phyloP scores from a whole-genome alignment of 225 moss, liverwort and hornwort species.

The Lunularia cruciata region DNA sequence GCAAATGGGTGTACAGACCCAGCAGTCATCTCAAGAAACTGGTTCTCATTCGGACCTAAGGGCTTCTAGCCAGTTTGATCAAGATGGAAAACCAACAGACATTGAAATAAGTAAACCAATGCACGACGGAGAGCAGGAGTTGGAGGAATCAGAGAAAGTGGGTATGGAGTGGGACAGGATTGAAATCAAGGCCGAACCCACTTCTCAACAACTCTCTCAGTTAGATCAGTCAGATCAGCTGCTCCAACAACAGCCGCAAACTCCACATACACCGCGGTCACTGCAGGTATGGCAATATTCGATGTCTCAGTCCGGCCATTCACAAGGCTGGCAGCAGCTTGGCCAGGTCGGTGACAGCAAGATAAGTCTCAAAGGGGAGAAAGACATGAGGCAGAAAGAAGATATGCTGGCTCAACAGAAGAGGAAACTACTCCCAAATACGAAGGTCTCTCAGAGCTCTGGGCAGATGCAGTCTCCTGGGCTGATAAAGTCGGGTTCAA shows the following conservation, averaged over 20 bases:
- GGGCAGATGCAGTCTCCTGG: conserved; percentile 33
- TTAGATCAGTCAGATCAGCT: conserved; percentile 30
- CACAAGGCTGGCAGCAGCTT: conserved; percentile 41
- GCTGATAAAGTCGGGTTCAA: conserved; percentile 25
- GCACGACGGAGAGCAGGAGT: conserved; percentile 61
- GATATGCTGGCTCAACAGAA: conserved; percentile 33
- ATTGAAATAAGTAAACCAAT: conserved; percentile 74
- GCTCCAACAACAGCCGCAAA: conserved; percentile 25
- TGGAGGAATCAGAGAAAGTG: conserved; percentile 42
- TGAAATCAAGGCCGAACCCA: conserved; percentile 57
- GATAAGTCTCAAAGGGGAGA: conserved; percentile 32
- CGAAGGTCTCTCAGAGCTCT: conserved; percentile 15
- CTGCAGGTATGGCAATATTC: conserved; percentile 28
- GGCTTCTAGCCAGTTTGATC: conserved; percentile 30
- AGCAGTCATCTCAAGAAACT: conserved; percentile 36
- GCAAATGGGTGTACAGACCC: conserved; percentile 22
- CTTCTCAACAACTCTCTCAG: conserved; percentile 54
- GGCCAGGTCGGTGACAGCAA: conserved; percentile 31
- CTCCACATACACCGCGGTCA: conserved; percentile 20
- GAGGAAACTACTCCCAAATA: conserved; percentile 16
- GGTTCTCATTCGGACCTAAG: conserved; percentile 31
- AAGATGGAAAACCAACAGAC: conserved; percentile 39
- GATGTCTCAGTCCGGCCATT: conserved; percentile 18
- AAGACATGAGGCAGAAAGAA: conserved; percentile 34
- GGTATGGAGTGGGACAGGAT: conserved; percentile 32